Conservation (phyloP, 2,329 filamentous ascomycete species). For the Teratosphaeriaceae sp. region DNA sequence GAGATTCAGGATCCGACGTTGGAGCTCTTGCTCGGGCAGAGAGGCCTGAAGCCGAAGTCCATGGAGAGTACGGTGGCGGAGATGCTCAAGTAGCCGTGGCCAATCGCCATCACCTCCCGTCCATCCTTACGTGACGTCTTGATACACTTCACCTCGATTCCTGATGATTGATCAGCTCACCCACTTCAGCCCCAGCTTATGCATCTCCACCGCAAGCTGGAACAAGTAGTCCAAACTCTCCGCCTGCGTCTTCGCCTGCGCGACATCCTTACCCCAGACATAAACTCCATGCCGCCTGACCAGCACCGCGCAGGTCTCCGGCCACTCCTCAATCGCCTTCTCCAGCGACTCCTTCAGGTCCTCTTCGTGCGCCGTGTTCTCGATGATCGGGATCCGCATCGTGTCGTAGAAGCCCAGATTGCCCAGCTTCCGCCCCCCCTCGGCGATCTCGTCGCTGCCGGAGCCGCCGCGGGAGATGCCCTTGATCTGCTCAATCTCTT, state of each 20-base stretch:
- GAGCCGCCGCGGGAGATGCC: constrained; percentile 60
- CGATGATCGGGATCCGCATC: constrained; percentile 87
- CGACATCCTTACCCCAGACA: constrained; percentile 94
- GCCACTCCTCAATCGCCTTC: constrained; percentile 81
- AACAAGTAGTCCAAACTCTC: constrained; percentile 97
- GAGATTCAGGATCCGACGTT: constrained; percentile 36
- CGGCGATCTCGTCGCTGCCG: constrained; percentile 26
- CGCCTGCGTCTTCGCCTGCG: constrained; percentile 96
- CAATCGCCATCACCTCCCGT: too few species aligned
- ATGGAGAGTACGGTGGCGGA: constrained; percentile 36
- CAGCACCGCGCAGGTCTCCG: constrained; percentile 88
- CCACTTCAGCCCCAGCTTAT: constrained; percentile 40
- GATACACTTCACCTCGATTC: too few species aligned
- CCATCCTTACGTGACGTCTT: too few species aligned
- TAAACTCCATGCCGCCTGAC: constrained; percentile 89
- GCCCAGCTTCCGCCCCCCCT: constrained; percentile 53
- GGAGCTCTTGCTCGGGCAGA: constrained; percentile 31
- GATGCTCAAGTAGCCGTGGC: constrained; percentile 28
- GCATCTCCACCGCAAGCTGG: constrained; percentile 95
- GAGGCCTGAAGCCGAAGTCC: constrained; percentile 29
- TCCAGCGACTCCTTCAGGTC: constrained; percentile 88
- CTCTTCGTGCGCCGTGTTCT: constrained; percentile 96
- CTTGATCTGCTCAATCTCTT: constrained; percentile 99
- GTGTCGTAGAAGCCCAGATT: constrained; percentile 93
- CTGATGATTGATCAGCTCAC: too few species aligned